A percentile compares a stretch with the other conserved stretches of the same genome.
These are phyloP conservation scores for Aspergillus flavus DNA, from an alignment of 2,329 filamentous ascomycete genomes.

Conservation along the genomic window DNA sequence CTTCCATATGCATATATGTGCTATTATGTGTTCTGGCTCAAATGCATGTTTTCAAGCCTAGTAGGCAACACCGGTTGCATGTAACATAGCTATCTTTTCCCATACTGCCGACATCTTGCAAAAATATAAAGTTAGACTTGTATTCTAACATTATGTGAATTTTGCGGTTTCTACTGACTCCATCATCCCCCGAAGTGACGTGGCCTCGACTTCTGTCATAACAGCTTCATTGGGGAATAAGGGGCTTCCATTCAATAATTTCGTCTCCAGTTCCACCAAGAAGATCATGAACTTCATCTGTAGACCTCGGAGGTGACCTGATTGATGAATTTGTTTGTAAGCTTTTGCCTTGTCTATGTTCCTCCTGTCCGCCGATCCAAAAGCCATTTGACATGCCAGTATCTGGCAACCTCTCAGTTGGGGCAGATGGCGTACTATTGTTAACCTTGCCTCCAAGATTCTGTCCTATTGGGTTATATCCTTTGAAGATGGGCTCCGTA, in stretches of 20 bases:
- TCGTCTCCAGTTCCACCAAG: constrained; percentile 27
- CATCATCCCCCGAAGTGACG: too few relatives aligned
- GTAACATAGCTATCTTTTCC: background rate
- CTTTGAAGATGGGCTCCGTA: background rate
- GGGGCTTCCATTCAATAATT: constrained; percentile 35
- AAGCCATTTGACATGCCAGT: background rate
- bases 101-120: background rate
- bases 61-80: background rate
- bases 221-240: constrained; percentile 25
- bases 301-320: background rate
- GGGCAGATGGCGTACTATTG: background rate
- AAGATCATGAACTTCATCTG: constrained; percentile 20
- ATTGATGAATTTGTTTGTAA: background rate
- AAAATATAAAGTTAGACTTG: background rate
- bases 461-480: background rate
- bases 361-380: background rate
- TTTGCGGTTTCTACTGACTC: background rate
- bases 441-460: background rate
- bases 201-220: background rate
- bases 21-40: background rate
- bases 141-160: background rate
- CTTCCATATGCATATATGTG: background rate
- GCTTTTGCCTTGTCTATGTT: background rate
- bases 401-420: background rate
- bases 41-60: background rate